Evolutionary conservation across 495 filamentous ascomycete species (phyloP), one percentile per base, ranked within the genome.

Genomic region (Niebla homalea): DNA sequence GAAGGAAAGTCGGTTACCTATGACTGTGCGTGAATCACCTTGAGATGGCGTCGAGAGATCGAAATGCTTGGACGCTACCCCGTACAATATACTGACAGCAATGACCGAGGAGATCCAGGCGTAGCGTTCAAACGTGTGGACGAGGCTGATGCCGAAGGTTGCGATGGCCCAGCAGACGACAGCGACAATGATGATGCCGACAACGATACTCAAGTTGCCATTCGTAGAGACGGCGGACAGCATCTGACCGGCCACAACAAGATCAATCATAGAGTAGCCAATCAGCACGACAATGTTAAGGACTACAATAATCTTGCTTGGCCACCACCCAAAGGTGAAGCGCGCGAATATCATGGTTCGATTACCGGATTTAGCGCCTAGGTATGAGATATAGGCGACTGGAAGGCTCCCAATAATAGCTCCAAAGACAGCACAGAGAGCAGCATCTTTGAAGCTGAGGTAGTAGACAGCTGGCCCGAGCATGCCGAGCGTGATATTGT

Each of bases 281-380:
- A 86, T 66, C 62, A 86, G 73, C 47, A 85, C 72, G 37, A 87
- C 74, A 15, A 88, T 64, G 53, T 87, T 85, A 47, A 89, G 66
- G 16, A 86, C 49, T 14, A 84, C 81, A 35, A 85, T 72, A 7
- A 88, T 63, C 64, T 87, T 87, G 56, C 76, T 78, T 1, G 85
- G 84, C 79, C 81, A 88, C 78, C 83, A 88, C 26, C 84, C 85
- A 76, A 87, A 87, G 21, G 77, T 74, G 64, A 81, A 89, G 14
- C 84, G 73, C 16, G 79, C 71, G 52, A 86, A 78, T 10, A 83
- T 77, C 74, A 58, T 50, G 10, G 83, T 86, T 14, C 85, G 67
- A 59, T 84, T 82, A 5, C 85, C 85, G 43, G 76, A 80, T 26
- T 71, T 60, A 3, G 85, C 81, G 0, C 84, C 85, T 70, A 80